Base-by-base conservation (phyloP, 495 filamentous ascomycete species). In the Annulohypoxylon maeteangense region DNA sequence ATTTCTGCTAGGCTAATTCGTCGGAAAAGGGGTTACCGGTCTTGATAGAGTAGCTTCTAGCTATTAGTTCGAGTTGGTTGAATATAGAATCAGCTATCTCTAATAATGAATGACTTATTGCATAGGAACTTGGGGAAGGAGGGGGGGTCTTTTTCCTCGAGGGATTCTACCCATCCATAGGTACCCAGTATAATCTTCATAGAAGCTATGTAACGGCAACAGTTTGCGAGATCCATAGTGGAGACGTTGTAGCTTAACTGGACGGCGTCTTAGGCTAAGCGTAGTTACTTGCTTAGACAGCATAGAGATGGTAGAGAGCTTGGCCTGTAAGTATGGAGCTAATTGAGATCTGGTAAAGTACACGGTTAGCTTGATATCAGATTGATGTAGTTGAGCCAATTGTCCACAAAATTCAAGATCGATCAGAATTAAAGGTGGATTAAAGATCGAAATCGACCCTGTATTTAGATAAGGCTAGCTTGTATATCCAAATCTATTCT, bases 371-470 rank as follows among this genome's bases (percentile, higher is more conserved):
- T 29, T 27, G 23, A 29, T 25, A 14, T 29, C 10, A 4, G 23
- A n/a, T n/a, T 29, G n/a, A 3, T 0, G 11, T n/a, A 23, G 47
- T 25, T n/a, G n/a, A n/a, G n/a, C n/a, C n/a, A n/a, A n/a, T n/a
- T n/a, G 3, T 29, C 11, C 0, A 12, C 11, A 12, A 12, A n/a
- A 6, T 51, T 51, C 4, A n/a, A 27, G 12, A 7, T 6, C 25
- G 11, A 51, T 7, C 12, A n/a, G 25, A 29, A n/a, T 10, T 6
- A 29, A 16, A 27, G 23, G 23, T 51, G 47, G 47, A 51, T 51
- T 51, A 51, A 29, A 29, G 47, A 51, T 29, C 5, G 47, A 51
- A 47, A 48, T 48, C 45, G 45, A 22, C 20, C 47, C 23, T 51
- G 12, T 3, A 51, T 51, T 51, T n/a, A 11, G 47, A 29, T n/a